These are phyloP conservation scores for Blastobotrys americana DNA, from an alignment of 805 yeast species.

Conservation along the genomic window DNA sequence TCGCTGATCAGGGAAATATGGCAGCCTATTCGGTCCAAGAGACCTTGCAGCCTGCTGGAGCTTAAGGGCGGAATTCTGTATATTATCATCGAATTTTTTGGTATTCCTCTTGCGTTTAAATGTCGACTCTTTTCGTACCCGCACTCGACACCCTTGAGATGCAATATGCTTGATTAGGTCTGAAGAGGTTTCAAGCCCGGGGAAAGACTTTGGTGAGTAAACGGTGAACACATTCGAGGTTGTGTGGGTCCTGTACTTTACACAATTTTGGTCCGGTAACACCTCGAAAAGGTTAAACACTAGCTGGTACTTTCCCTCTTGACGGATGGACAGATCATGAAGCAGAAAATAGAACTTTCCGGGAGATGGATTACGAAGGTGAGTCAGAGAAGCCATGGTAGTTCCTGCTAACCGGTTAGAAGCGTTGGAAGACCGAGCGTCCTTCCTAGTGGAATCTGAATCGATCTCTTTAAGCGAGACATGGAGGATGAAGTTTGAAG, in stretches of 20 bases:
- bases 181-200: conserved; percentile 29
- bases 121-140: conserved; percentile 24
- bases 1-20: background rate
- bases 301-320: conserved; percentile 28
- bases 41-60: background rate
- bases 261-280: conserved; percentile 13
- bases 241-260: conserved; percentile 18
- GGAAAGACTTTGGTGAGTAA: conserved; percentile 31
- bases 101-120: conserved; percentile 5
- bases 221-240: conserved; percentile 23
- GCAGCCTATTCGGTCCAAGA: background rate
- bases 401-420: conserved; percentile 20
- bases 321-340: conserved; percentile 29
- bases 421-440: conserved; percentile 4
- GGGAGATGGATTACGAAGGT: conserved; percentile 23
- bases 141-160: conserved; percentile 26
- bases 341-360: conserved; percentile 28
- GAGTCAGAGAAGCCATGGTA: conserved; percentile 21
- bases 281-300: conserved; percentile 28
- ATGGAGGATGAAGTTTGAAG: conserved; percentile 24
- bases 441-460: conserved; percentile 8
- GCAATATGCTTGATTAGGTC: conserved; percentile 29
- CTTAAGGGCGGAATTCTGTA: background rate
- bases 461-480: conserved; percentile 14
- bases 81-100: background rate